Conservation (phyloP, 169 alveolate species). For the Plasmodium reichenowi region DNA sequence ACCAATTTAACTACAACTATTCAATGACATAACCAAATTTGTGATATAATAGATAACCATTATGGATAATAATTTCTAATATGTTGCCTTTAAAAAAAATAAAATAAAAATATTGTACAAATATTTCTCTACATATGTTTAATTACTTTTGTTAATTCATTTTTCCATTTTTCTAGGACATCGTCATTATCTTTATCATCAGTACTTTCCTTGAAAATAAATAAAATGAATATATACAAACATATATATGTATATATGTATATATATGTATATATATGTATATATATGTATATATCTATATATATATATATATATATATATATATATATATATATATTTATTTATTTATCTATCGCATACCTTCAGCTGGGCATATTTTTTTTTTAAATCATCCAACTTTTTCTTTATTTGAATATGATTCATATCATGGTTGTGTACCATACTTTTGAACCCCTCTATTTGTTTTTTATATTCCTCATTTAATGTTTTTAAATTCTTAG, state of each 20-base stretch:
- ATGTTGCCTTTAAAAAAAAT: too few species aligned
- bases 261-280: neutral
- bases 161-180: slow-evolving; percentile 31
- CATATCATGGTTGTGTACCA: slow-evolving; percentile 31
- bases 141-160: slow-evolving; percentile 35
- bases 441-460: slow-evolving; percentile 20
- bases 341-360: neutral
- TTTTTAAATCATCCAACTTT: slow-evolving; percentile 31
- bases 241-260: neutral
- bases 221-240: neutral
- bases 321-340: neutral
- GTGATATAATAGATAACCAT: too few species aligned
- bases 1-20: neutral
- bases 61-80: too few species aligned
- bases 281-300: neutral
- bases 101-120: neutral
- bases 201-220: slow-evolving; percentile 16
- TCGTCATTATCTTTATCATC: slow-evolving; percentile 50
- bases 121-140: neutral
- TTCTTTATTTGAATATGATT: slow-evolving; percentile 24
- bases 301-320: too few species aligned
- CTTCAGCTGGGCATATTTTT: slow-evolving; percentile 49
- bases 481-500: slow-evolving; percentile 2
- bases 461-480: slow-evolving; percentile 42
- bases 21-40: too few species aligned